phyloP scores from a whole-genome alignment of 768 basidiomycete genomes.

The Gymnopilus junonius region DNA sequence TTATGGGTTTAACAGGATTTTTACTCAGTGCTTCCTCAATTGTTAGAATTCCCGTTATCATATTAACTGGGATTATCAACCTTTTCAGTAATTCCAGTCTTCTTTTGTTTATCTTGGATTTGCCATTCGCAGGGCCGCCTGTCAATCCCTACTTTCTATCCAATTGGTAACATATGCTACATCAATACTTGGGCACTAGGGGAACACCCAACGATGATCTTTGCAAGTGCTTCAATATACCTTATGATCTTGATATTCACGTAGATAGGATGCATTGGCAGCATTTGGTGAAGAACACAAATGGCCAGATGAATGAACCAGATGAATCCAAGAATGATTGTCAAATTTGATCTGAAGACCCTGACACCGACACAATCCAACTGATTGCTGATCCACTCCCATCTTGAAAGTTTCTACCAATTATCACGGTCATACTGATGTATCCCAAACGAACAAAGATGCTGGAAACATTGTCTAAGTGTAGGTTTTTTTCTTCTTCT shows the following conservation, averaged over 20 bases:
- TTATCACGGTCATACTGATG: neutral
- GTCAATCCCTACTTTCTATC: no score
- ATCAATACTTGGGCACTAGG: neutral
- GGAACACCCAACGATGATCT: neutral
- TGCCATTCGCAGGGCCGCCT: neutral
- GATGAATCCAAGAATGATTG: neutral
- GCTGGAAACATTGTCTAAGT: neutral
- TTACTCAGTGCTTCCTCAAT: neutral
- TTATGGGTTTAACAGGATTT: constrained; percentile 2
- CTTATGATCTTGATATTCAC: neutral
- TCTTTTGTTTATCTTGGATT: neutral
- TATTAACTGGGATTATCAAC: neutral
- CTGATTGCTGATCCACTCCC: neutral
- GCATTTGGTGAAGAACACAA: neutral
- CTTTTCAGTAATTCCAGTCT: neutral
- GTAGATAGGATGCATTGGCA: neutral
- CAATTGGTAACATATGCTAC: no score
- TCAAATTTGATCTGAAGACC: neutral
- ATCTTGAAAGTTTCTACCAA: neutral
- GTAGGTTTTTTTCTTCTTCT: neutral
- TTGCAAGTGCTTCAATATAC: neutral
- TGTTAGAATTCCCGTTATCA: constrained; percentile 2
- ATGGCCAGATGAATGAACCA: neutral
- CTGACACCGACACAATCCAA: neutral
- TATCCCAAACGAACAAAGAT: neutral